Evolutionary conservation across 345 rosid genomes (phyloP).

Genomic region (Populus davidiana): DNA sequence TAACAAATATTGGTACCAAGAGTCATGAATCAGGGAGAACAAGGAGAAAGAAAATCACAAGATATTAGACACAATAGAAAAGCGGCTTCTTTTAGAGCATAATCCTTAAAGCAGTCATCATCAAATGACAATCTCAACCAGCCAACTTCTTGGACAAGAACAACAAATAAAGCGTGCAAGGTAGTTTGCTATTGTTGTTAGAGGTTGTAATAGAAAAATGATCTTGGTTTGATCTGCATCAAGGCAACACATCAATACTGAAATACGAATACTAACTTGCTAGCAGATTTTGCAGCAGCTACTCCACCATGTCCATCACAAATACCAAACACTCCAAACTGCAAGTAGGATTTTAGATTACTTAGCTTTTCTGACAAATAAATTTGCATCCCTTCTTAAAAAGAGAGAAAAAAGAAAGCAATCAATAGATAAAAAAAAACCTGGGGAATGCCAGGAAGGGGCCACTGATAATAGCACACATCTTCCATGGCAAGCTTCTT

Average conservation of each 20-base stretch:
- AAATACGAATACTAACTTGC: constrained; percentile 61
- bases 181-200: neutral
- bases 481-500: constrained; percentile 96
- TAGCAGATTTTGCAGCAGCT: constrained; percentile 85
- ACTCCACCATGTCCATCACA: constrained; percentile 98
- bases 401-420: neutral
- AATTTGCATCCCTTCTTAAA: neutral
- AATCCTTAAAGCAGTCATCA: neutral
- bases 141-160: neutral
- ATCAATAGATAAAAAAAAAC: constrained; percentile 38
- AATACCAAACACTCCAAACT: constrained; percentile 94
- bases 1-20: neutral
- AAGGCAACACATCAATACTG: constrained; percentile 18
- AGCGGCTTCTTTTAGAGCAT: neutral
- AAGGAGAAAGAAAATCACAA: neutral
- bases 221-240: constrained; percentile 9
- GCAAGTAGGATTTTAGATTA: constrained; percentile 22
- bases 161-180: neutral
- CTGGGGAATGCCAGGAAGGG: constrained; percentile 77
- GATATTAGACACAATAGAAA: constrained; percentile 1
- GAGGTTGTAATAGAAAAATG: neutral
- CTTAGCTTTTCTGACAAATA: constrained; percentile 13
- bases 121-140: neutral
- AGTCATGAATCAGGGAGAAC: neutral
- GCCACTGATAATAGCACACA: constrained; percentile 88